phyloP scores from a whole-genome alignment of 495 filamentous ascomycete genomes.

The Penicillium salamii region DNA sequence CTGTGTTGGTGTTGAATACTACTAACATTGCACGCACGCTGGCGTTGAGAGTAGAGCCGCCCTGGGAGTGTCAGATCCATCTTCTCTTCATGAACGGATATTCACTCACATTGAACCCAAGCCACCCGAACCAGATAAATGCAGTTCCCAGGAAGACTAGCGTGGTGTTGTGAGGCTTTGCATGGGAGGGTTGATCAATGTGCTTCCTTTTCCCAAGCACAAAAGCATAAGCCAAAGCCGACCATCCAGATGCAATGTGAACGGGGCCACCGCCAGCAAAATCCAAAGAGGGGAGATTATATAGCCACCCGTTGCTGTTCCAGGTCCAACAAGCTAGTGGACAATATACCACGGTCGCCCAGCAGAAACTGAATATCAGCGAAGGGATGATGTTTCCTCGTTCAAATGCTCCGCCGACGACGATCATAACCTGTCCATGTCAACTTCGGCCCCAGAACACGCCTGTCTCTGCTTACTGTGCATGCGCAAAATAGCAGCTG shows the following conservation, averaged over 20 bases:
- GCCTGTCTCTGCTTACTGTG: constrained; percentile 34
- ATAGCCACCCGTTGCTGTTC: constrained; percentile 57
- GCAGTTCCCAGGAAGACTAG: constrained; percentile 57
- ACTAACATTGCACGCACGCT: constrained; percentile 56
- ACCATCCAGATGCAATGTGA: constrained; percentile 54
- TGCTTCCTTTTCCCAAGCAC: constrained; percentile 53
- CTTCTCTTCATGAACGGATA: neutral
- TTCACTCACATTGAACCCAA: constrained; percentile 53
- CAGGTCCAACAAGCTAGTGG: constrained; percentile 61
- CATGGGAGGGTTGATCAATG: constrained; percentile 38
- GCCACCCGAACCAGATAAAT: constrained; percentile 60
- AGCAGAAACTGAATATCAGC: constrained; percentile 55
- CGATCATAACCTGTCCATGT: constrained; percentile 40
- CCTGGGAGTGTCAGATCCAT: constrained; percentile 25
- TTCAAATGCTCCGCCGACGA: constrained; percentile 54
- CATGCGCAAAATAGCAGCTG: constrained; percentile 57
- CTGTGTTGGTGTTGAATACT: constrained; percentile 61
- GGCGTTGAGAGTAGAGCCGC: constrained; percentile 56
- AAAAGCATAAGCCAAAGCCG: constrained; percentile 54
- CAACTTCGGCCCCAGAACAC: neutral
- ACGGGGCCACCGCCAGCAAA: constrained; percentile 58
- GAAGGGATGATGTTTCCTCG: constrained; percentile 54
- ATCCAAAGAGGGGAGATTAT: constrained; percentile 52
- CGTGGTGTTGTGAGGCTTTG: constrained; percentile 54
- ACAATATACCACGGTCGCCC: constrained; percentile 60